Conservation (phyloP, 495 filamentous ascomycete species). For the Neurospora tetrasperma region DNA sequence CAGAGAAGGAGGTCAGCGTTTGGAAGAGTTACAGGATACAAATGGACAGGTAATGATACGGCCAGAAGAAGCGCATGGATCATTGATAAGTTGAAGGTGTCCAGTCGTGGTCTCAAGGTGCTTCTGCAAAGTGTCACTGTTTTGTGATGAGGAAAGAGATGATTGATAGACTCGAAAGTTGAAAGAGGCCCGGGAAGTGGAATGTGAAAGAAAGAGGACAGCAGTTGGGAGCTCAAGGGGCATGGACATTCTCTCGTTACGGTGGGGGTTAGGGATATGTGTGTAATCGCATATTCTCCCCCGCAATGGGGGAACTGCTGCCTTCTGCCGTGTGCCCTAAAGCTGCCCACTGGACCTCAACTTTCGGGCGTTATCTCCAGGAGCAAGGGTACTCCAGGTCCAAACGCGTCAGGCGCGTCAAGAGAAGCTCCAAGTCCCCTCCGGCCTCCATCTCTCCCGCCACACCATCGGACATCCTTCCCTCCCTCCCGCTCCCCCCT, state of each 20-base stretch:
- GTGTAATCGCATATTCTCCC: neutral
- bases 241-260: neutral
- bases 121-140: neutral
- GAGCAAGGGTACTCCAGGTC: neutral
- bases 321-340: neutral
- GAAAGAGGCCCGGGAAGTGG: neutral
- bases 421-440: conserved; percentile 8
- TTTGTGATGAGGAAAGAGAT: neutral
- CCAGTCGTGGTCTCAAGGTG: neutral
- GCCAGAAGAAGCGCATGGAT: neutral
- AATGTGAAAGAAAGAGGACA: no score
- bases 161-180: neutral
- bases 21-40: neutral
- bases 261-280: neutral
- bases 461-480: neutral
- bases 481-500: neutral
- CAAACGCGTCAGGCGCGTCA: conserved; percentile 7
- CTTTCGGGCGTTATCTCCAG: neutral
- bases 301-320: neutral
- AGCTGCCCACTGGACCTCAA: neutral
- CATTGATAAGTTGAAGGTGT: neutral
- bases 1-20: neutral
- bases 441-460: conserved; percentile 9
- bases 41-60: neutral
- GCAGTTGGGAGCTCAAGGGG: no score